phyloP scores from a whole-genome alignment of 305 asterid species.

The Andrographis paniculata region DNA sequence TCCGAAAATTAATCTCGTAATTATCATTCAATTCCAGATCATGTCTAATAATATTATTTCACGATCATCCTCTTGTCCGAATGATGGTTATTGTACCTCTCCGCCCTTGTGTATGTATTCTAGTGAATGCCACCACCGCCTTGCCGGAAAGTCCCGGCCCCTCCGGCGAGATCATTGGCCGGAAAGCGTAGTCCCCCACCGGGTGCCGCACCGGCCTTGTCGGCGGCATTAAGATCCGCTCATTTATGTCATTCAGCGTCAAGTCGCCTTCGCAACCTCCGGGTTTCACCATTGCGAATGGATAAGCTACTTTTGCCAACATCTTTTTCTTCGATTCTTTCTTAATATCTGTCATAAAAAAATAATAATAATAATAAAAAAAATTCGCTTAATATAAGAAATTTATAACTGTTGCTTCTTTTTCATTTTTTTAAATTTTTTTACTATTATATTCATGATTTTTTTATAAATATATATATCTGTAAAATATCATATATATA shows the following conservation, averaged over 20 bases:
- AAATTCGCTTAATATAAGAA: too few relatives aligned
- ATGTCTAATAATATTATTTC: neutral
- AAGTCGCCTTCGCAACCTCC: conserved; percentile 61
- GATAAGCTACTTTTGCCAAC: conserved; percentile 53
- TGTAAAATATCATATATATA: too few relatives aligned
- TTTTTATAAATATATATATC: too few relatives aligned
- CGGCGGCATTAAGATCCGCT: conserved; percentile 82
- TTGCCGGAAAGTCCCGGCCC: conserved; percentile 95
- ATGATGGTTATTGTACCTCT: conserved; percentile 86
- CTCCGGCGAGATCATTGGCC: conserved; percentile 52
- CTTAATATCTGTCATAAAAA: neutral
- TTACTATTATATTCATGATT: too few relatives aligned
- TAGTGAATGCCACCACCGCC: conserved; percentile 78
- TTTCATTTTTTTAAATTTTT: too few relatives aligned
- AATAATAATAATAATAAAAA: too few relatives aligned
- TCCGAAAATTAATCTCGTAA: too few relatives aligned
- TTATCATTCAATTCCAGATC: neutral
- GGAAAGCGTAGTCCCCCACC: conserved; percentile 79
- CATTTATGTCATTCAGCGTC: conserved; percentile 72
- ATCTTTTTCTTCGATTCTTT: conserved; percentile 27
- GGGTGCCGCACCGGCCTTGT: conserved; percentile 84
- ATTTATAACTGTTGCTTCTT: too few relatives aligned
- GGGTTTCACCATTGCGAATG: conserved; percentile 87
- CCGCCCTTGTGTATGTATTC: conserved; percentile 82
- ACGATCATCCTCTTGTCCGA: conserved; percentile 61